A percentile compares a stretch with the other conserved stretches of the same genome.
These are phyloP conservation scores for Yamadazyma songkhlaensis DNA, from an alignment of 1,139 yeast species.

Conservation along the genomic window DNA sequence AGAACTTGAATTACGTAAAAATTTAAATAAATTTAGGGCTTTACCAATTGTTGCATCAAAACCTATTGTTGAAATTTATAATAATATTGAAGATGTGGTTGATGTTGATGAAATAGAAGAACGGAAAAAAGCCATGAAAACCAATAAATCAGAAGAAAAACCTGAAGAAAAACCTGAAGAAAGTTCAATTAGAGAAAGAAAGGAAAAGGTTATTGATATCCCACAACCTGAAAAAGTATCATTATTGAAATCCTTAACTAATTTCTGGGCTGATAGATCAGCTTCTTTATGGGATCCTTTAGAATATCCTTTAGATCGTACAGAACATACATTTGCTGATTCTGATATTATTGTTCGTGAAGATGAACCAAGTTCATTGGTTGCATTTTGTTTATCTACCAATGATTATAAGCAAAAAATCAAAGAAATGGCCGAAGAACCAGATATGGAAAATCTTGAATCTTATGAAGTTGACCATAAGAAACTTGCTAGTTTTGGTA, in stretches of 20 bases:
- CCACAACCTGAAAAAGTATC: slow-evolving; percentile 68
- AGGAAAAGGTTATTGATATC: slow-evolving; percentile 14
- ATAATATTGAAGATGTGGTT: slow-evolving; percentile 87
- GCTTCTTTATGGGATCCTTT: slow-evolving; percentile 95
- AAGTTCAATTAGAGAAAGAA: not conserved
- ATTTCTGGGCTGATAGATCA: slow-evolving; percentile 97
- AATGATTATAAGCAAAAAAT: slow-evolving; percentile 75
- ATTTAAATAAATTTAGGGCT: slow-evolving; percentile 68
- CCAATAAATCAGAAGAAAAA: slow-evolving; percentile 4
- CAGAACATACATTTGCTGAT: slow-evolving; percentile 92
- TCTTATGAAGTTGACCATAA: slow-evolving; percentile 28
- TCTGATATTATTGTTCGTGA: slow-evolving; percentile 93
- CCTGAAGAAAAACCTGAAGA: not conserved
- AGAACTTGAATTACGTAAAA: slow-evolving; percentile 65
- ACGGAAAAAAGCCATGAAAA: slow-evolving; percentile 3
- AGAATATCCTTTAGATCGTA: slow-evolving; percentile 72
- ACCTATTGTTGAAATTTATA: slow-evolving; percentile 90
- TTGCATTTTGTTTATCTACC: slow-evolving; percentile 88
- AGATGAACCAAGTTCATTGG: slow-evolving; percentile 93
- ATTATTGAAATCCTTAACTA: slow-evolving; percentile 76
- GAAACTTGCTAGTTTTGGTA: slow-evolving; percentile 37
- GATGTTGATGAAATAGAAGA: slow-evolving; percentile 26
- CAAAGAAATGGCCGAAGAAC: slow-evolving; percentile 33
- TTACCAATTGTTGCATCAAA: slow-evolving; percentile 72
- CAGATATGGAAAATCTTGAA: slow-evolving; percentile 15